These are phyloP conservation scores for Neurospora sp. DNA, from an alignment of 495 filamentous ascomycete species.

Conservation along the genomic window DNA sequence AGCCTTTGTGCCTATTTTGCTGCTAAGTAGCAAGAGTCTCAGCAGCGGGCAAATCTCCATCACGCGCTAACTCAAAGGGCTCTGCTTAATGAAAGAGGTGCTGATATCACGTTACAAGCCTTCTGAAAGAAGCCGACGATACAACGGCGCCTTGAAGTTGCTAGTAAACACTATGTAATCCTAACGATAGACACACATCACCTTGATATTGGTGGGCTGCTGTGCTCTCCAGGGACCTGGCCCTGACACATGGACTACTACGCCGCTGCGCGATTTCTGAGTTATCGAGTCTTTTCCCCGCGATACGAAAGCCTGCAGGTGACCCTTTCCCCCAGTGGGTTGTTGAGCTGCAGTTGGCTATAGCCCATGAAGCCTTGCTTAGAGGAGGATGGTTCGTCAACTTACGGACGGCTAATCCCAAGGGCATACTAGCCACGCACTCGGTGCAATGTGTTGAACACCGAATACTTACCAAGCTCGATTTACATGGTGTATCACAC, in stretches of 20 bases:
- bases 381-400: background rate
- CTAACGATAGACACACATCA: background rate
- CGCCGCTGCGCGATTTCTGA: background rate
- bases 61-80: background rate
- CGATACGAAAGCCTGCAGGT: background rate
- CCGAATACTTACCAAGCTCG: background rate
- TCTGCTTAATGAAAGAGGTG: background rate
- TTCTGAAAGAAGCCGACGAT: background rate
- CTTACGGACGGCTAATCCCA: background rate
- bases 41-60: background rate
- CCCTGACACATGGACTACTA: background rate
- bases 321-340: background rate
- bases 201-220: background rate
- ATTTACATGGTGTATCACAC: background rate
- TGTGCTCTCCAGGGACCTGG: background rate
- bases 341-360: background rate
- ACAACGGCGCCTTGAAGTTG: background rate
- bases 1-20: background rate
- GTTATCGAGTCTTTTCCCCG: background rate
- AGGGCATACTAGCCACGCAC: background rate
- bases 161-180: background rate
- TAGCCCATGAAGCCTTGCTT: background rate
- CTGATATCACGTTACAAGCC: background rate
- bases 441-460: background rate
- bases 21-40: background rate